A percentile compares a stretch with the other conserved stretches of the same genome.
Conservation (phyloP, 208 protist genomes). For the Acanthamoeba royreba region DNA sequence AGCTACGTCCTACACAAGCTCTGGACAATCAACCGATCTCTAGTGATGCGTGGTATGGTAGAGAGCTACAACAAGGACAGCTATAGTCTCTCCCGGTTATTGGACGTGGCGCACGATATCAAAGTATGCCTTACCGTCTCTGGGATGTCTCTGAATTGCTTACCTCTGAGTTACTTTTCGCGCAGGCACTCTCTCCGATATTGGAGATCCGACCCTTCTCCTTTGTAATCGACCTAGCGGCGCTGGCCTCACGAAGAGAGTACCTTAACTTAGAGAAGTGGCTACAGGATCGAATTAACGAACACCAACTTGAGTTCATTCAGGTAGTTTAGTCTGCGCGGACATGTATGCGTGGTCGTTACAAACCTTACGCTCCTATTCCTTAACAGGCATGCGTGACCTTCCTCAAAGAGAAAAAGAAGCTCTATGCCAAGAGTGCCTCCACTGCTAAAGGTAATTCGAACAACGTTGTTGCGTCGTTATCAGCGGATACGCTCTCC, state of each 20-base stretch:
- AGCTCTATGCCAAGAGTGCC: neutral
- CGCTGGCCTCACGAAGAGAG: slow-evolving; percentile 71
- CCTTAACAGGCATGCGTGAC: slow-evolving; percentile 49
- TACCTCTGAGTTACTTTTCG: neutral
- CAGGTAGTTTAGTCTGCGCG: neutral
- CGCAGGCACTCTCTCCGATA: slow-evolving; percentile 61
- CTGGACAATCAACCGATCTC: slow-evolving; percentile 57
- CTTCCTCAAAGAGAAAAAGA: slow-evolving; percentile 54
- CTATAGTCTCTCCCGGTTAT: slow-evolving; percentile 64
- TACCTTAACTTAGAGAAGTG: slow-evolving; percentile 79
- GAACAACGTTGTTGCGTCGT: neutral
- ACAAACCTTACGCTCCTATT: neutral
- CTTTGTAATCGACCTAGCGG: slow-evolving; percentile 80
- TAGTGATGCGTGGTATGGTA: slow-evolving; percentile 71
- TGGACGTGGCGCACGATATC: slow-evolving; percentile 76
- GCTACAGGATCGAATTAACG: slow-evolving; percentile 63
- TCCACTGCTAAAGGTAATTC: neutral
- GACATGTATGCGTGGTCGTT: neutral
- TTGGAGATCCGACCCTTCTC: slow-evolving; percentile 61
- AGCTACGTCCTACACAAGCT: slow-evolving; percentile 67
- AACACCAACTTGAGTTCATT: slow-evolving; percentile 27
- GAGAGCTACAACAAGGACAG: slow-evolving; percentile 68
- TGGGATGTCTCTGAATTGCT: neutral
- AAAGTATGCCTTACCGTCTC: neutral
- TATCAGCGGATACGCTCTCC: slow-evolving; percentile 11